phyloP scores from a whole-genome alignment of 1,284 basidiomycete species.

The Apiotrichum veenhuisii region DNA sequence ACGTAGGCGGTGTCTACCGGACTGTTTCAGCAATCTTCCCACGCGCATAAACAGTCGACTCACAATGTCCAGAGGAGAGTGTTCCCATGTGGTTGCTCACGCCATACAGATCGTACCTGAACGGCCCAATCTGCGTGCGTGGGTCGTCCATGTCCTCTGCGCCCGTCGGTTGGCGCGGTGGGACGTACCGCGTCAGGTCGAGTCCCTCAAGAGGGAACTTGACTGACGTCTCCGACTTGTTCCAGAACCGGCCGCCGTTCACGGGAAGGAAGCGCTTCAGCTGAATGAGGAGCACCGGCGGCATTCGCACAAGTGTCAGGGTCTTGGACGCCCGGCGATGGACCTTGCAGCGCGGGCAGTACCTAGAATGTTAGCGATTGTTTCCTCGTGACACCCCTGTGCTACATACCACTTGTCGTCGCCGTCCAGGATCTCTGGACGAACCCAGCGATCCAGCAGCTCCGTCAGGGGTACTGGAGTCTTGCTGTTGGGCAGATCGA shows the following conservation, averaged over 20 bases:
- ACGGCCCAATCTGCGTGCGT: slow-evolving; percentile 73
- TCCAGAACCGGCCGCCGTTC: slow-evolving; percentile 73
- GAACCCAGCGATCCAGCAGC: slow-evolving; percentile 87
- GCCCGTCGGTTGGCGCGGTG: slow-evolving; percentile 67
- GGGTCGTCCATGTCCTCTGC: slow-evolving; percentile 61
- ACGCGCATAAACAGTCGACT: slow-evolving; percentile 52
- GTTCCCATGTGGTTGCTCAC: slow-evolving; percentile 92
- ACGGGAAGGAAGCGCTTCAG: slow-evolving; percentile 92
- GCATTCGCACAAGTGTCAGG: slow-evolving; percentile 82
- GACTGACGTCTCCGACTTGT: slow-evolving; percentile 87
- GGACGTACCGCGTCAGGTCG: slow-evolving; percentile 90
- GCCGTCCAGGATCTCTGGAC: slow-evolving; percentile 85
- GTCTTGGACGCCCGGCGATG: slow-evolving; percentile 77
- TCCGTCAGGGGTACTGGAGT: slow-evolving; percentile 70
- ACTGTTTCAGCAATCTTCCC: too few species aligned
- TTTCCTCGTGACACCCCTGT: not conserved
- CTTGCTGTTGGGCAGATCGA: slow-evolving; percentile 73
- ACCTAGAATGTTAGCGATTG: slow-evolving; percentile 57
- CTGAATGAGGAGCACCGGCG: slow-evolving; percentile 90
- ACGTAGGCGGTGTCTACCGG: slow-evolving; percentile 79
- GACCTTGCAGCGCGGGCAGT: slow-evolving; percentile 86
- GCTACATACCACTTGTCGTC: slow-evolving; percentile 82
- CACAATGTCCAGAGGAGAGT: slow-evolving; percentile 86
- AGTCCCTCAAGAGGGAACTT: slow-evolving; percentile 80
- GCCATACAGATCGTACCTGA: slow-evolving; percentile 80